A percentile compares a stretch with the other conserved stretches of the same genome.
Evolutionary conservation across 192 early-diverging fungal genomes (phyloP).

Genomic region (Coemansia sp.): DNA sequence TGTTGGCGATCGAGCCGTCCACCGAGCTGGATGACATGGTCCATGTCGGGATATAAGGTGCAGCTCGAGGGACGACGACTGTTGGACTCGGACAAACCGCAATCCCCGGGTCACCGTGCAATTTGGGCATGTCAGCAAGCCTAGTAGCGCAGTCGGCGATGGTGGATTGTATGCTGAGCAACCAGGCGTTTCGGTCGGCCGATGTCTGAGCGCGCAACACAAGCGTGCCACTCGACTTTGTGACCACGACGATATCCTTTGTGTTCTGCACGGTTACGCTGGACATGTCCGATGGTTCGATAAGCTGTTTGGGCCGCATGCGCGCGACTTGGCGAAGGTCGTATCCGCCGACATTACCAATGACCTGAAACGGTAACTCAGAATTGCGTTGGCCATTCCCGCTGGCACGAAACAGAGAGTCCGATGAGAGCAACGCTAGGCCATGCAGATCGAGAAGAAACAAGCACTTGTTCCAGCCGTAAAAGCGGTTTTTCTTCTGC

Average conservation of each 20-base stretch:
- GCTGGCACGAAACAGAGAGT: constrained; percentile 7
- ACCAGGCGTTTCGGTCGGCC: constrained; percentile 16
- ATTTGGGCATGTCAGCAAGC: not conserved
- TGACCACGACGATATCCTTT: constrained; percentile 28
- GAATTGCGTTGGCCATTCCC: not conserved
- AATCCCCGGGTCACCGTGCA: not conserved
- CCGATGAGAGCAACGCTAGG: constrained; percentile 21
- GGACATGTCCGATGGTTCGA: constrained; percentile 14
- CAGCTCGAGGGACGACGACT: not conserved
- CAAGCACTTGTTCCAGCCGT: constrained; percentile 42
- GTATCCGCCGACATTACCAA: constrained; percentile 25
- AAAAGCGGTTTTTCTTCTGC: constrained; percentile 49
- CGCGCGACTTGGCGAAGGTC: not conserved
- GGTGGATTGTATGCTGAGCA: not conserved
- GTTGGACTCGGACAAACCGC: not conserved
- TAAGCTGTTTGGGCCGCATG: constrained; percentile 26
- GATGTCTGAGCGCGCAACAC: constrained; percentile 31
- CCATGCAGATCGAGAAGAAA: constrained; percentile 28
- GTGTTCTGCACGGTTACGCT: constrained; percentile 20
- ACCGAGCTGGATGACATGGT: not conserved
- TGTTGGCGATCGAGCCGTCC: not conserved
- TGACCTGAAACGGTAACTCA: not conserved
- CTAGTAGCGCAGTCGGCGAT: not conserved
- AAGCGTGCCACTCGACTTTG: constrained; percentile 14
- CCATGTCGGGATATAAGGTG: not conserved